Evolutionary conservation across 345 rosid species (phyloP).

Genomic region (Eutrema japonicum): DNA sequence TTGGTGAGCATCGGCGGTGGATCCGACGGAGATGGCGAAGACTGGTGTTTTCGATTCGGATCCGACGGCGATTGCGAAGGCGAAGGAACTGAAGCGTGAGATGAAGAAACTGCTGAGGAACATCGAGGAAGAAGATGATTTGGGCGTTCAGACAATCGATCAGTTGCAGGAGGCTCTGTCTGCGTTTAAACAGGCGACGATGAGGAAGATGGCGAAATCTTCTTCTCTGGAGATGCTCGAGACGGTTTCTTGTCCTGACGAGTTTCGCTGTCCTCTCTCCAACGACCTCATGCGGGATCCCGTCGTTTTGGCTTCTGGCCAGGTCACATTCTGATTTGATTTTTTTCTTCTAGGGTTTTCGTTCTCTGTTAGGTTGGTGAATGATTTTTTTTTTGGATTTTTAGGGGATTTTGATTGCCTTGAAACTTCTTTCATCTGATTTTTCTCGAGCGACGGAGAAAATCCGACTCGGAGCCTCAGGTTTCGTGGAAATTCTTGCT

Average conservation of each 20-base stretch:
- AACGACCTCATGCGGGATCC: slow-evolving; percentile 94
- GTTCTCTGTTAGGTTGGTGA: slow-evolving; percentile 19
- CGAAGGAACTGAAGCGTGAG: slow-evolving; percentile 72
- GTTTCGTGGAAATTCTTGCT: not conserved
- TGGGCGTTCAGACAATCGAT: slow-evolving; percentile 57
- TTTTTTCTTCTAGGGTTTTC: slow-evolving; percentile 20
- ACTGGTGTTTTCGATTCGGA: slow-evolving; percentile 64
- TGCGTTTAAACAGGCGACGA: slow-evolving; percentile 58
- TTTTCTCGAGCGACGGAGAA: slow-evolving; percentile 14
- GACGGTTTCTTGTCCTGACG: slow-evolving; percentile 68
- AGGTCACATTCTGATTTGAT: slow-evolving; percentile 49
- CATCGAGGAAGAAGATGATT: slow-evolving; percentile 66
- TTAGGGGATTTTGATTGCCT: slow-evolving; percentile 22
- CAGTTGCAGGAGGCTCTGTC: slow-evolving; percentile 65
- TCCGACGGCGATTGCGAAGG: slow-evolving; percentile 63
- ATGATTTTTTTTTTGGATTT: not conserved
- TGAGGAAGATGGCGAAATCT: slow-evolving; percentile 52
- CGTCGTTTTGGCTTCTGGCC: slow-evolving; percentile 84
- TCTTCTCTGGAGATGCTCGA: slow-evolving; percentile 54
- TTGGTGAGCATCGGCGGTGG: slow-evolving; percentile 37
- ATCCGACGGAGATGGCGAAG: slow-evolving; percentile 61
- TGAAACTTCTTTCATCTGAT: slow-evolving; percentile 14
- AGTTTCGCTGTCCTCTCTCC: slow-evolving; percentile 84
- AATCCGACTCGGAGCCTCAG: slow-evolving; percentile 4
- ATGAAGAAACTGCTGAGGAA: slow-evolving; percentile 63